phyloP scores from a whole-genome alignment of 2,329 filamentous ascomycete genomes.

The Phaeosphaeriaceae sp. region DNA sequence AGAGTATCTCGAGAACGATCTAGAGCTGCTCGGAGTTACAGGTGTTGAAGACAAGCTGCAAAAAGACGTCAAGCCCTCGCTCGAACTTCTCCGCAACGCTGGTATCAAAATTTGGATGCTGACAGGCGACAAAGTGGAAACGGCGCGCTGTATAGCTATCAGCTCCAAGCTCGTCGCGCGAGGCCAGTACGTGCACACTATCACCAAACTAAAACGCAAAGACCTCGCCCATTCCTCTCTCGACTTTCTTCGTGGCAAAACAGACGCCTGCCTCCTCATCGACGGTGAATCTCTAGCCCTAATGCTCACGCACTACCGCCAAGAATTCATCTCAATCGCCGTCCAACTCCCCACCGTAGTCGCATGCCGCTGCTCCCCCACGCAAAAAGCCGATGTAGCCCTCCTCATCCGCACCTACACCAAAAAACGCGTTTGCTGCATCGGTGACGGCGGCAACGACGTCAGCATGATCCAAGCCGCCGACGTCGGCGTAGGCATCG shows the following conservation, averaged over 20 bases:
- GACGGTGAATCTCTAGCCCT: constrained; percentile 89
- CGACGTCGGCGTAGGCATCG: constrained; percentile 96
- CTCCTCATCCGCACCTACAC: constrained; percentile 88
- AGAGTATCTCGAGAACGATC: constrained; percentile 81
- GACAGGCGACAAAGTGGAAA: constrained; percentile 98
- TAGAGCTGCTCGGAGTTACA: constrained; percentile 95
- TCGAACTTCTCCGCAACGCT: constrained; percentile 93
- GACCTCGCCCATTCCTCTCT: constrained; percentile 86
- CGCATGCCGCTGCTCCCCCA: constrained; percentile 94
- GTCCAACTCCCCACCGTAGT: constrained; percentile 90
- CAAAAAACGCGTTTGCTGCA: constrained; percentile 94
- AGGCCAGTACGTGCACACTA: constrained; percentile 94
- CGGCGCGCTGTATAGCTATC: constrained; percentile 92
- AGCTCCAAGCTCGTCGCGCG: constrained; percentile 92
- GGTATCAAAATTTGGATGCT: constrained; percentile 99
- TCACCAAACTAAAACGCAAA: constrained; percentile 82
- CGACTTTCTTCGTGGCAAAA: constrained; percentile 84
- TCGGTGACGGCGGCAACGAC: constrained; percentile 97
- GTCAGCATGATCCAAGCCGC: constrained; percentile 99
- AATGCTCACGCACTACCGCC: constrained; percentile 80
- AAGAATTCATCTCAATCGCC: constrained; percentile 86
- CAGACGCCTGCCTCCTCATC: constrained; percentile 86
- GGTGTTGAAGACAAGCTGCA: constrained; percentile 98
- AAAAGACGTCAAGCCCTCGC: constrained; percentile 90
- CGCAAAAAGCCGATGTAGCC: constrained; percentile 94